Evolutionary conservation across 768 basidiomycete species (phyloP).

Genomic region (Kondoa malvinella): DNA sequence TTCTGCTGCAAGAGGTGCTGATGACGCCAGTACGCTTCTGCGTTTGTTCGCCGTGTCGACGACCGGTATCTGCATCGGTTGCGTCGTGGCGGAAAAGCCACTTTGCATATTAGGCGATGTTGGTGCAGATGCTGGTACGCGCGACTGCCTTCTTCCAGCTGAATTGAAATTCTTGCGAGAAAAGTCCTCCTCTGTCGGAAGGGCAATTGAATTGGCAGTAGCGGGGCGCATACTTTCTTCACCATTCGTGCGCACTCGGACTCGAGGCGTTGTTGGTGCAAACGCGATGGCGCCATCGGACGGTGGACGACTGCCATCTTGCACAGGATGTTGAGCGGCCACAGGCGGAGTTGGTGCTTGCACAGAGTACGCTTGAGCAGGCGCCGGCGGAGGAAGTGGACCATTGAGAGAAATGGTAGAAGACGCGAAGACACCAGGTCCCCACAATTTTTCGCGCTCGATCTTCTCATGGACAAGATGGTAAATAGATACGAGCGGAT

Average conservation of each 20-base stretch:
- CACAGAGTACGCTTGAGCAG: constrained; percentile 19
- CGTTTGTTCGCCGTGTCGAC: background rate
- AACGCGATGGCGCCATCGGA: background rate
- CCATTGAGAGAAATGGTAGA: constrained; percentile 49
- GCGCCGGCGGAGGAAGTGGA: constrained; percentile 23
- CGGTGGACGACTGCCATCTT: background rate
- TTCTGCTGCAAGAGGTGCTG: background rate
- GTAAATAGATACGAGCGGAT: constrained; percentile 90
- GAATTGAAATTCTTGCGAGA: background rate
- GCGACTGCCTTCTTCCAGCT: background rate
- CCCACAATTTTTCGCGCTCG: constrained; percentile 84
- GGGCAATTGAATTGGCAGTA: background rate
- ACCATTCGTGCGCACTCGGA: background rate
- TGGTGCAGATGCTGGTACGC: background rate
- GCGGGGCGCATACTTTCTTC: background rate
- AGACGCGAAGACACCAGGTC: constrained; percentile 79
- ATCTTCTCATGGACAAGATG: constrained; percentile 89
- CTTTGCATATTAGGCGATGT: constrained; percentile 5
- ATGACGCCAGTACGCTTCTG: background rate
- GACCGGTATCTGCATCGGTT: background rate
- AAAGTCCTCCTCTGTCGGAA: background rate
- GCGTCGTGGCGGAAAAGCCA: background rate
- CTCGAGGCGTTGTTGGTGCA: background rate
- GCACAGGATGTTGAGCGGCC: background rate
- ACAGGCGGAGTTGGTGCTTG: background rate